Conservation (phyloP, 2,329 filamentous ascomycete genomes). For the Dendrostoma leiphaemia region DNA sequence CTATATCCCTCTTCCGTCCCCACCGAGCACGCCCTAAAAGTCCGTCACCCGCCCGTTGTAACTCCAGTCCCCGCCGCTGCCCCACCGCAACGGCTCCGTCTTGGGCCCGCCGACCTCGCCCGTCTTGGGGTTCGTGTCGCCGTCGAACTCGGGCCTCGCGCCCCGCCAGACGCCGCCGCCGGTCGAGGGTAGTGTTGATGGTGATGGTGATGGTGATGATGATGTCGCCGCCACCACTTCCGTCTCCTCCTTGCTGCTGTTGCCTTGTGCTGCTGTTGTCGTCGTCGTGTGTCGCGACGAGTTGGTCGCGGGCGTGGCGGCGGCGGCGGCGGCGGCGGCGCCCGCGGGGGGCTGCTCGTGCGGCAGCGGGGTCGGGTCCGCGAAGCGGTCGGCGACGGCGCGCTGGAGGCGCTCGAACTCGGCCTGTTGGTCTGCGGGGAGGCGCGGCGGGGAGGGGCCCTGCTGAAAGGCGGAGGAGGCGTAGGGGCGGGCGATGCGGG, state of each 20-base stretch:
- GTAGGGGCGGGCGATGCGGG: slow-evolving; percentile 20
- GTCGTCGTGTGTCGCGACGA: slow-evolving; percentile 27
- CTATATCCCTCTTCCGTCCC: no score
- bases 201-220: slow-evolving; percentile 17
- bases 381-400: slow-evolving; percentile 46
- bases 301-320: slow-evolving; percentile 19
- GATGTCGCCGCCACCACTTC: no score
- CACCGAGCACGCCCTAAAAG: slow-evolving; percentile 46
- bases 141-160: slow-evolving; percentile 86
- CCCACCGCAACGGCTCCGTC: slow-evolving; percentile 93
- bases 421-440: slow-evolving; percentile 85
- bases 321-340: slow-evolving; percentile 18
- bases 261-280: slow-evolving; percentile 21
- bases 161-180: slow-evolving; percentile 69
- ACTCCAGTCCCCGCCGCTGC: slow-evolving; percentile 74
- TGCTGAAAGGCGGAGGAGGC: slow-evolving; percentile 43
- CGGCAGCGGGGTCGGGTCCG: slow-evolving; percentile 29
- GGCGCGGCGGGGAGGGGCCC: slow-evolving; percentile 74
- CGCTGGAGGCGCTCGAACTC: slow-evolving; percentile 85
- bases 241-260: no score
- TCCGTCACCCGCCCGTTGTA: slow-evolving; percentile 95
- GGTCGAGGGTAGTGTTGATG: slow-evolving; percentile 28
- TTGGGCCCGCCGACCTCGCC: slow-evolving; percentile 96
- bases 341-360: slow-evolving; percentile 24
- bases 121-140: slow-evolving; percentile 87